Evolutionary conservation across 345 rosid genomes (phyloP).

Genomic region (Murraya paniculata): DNA sequence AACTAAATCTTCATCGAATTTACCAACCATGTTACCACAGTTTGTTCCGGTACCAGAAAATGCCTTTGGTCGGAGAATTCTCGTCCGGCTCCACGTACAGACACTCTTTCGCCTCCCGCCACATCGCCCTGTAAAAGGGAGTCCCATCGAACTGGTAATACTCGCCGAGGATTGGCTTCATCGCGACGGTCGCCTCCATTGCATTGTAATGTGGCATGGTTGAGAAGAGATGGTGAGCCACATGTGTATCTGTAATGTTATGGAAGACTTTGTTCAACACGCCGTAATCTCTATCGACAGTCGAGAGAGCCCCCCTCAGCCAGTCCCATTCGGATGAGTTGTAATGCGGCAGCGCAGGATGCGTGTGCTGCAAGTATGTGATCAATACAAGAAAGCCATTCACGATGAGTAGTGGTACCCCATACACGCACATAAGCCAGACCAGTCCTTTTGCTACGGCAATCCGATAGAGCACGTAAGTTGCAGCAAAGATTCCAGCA

Average conservation of each 20-base stretch:
- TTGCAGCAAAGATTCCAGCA: constrained; percentile 36
- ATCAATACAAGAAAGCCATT: constrained; percentile 51
- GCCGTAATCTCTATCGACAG: constrained; percentile 60
- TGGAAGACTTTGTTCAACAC: constrained; percentile 58
- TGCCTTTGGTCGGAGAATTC: constrained; percentile 29
- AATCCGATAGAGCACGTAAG: constrained; percentile 32
- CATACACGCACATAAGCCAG: constrained; percentile 51
- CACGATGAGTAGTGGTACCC: constrained; percentile 47
- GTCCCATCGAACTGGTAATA: constrained; percentile 52
- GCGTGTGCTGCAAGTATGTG: constrained; percentile 69
- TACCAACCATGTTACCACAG: constrained; percentile 14
- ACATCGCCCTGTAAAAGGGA: constrained; percentile 45
- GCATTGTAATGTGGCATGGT: constrained; percentile 70
- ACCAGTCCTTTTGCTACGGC: constrained; percentile 39
- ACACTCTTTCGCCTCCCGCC: constrained; percentile 66
- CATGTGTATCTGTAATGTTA: constrained; percentile 59
- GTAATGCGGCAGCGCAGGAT: constrained; percentile 56
- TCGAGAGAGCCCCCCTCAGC: constrained; percentile 60
- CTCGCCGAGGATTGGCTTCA: constrained; percentile 51
- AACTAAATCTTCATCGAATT: background rate
- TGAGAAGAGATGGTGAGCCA: constrained; percentile 60
- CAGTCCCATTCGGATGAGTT: constrained; percentile 66
- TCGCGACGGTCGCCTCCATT: constrained; percentile 59
- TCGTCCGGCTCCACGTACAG: constrained; percentile 54
- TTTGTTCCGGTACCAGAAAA: constrained; percentile 62